Percentiles rank a stretch among this genome's conserved stretches.
phyloP scores from a whole-genome alignment of 2,329 filamentous ascomycete species.

The Colletotrichum sansevieriae region DNA sequence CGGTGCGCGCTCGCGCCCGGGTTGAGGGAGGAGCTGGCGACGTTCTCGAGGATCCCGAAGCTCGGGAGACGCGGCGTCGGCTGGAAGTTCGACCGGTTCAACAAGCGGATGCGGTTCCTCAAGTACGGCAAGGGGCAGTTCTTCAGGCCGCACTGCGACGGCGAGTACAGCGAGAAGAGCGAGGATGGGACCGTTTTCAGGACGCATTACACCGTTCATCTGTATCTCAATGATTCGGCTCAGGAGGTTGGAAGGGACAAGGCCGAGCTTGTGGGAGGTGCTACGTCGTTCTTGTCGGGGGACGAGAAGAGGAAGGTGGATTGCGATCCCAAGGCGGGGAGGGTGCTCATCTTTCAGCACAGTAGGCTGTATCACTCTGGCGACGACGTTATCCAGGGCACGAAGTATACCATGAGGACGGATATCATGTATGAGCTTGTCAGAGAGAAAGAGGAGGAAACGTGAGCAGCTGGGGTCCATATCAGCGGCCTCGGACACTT shows the following conservation, averaged over 20 bases:
- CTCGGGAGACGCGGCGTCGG: not conserved
- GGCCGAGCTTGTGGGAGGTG: slow-evolving; percentile 62
- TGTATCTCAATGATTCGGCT: slow-evolving; percentile 66
- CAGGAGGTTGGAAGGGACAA: slow-evolving; percentile 52
- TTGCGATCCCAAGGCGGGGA: slow-evolving; percentile 67
- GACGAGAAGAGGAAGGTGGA: slow-evolving; percentile 60
- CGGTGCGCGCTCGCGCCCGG: slow-evolving; percentile 63
- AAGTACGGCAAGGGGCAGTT: slow-evolving; percentile 80
- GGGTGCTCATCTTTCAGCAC: slow-evolving; percentile 74
- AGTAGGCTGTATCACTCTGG: slow-evolving; percentile 64
- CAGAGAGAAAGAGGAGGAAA: slow-evolving; percentile 9
- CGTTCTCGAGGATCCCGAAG: slow-evolving; percentile 48
- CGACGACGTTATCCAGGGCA: slow-evolving; percentile 62
- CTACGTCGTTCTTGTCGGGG: slow-evolving; percentile 66
- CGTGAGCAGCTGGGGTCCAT: too few relatives aligned
- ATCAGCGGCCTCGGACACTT: too few relatives aligned
- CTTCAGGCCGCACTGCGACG: slow-evolving; percentile 80
- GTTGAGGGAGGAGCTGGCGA: slow-evolving; percentile 55
- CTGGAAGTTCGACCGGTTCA: slow-evolving; percentile 67
- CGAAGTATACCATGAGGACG: slow-evolving; percentile 69
- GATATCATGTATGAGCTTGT: slow-evolving; percentile 62
- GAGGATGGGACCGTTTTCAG: slow-evolving; percentile 59
- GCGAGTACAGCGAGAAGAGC: slow-evolving; percentile 65
- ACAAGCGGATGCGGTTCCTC: slow-evolving; percentile 81
- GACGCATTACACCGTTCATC: slow-evolving; percentile 68